These are phyloP conservation scores for Rosa multiflora DNA, from an alignment of 306 rosid species.

Conservation along the genomic window DNA sequence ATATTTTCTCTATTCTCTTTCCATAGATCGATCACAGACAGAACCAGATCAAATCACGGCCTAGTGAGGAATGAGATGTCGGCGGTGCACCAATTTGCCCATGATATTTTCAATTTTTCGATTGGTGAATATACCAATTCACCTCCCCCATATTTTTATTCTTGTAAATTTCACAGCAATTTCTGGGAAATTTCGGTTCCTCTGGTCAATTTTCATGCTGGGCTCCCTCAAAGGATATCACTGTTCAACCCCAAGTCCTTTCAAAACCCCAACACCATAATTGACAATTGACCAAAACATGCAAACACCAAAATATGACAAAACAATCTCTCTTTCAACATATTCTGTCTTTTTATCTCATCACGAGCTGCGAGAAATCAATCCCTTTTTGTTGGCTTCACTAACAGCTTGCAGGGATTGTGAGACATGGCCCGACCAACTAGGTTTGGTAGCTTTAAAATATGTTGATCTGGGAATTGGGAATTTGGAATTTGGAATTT, in stretches of 20 bases:
- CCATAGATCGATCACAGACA: no score
- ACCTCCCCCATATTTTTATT: no score
- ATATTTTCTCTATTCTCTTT: no score
- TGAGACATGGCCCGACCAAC: slow-evolving; percentile 44
- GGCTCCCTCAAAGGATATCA: slow-evolving; percentile 25
- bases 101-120: no score
- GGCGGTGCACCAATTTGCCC: no score
- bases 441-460: not conserved
- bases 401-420: slow-evolving; percentile 38
- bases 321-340: slow-evolving; percentile 12
- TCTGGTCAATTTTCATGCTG: no score
- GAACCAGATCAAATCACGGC: no score
- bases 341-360: slow-evolving; percentile 28
- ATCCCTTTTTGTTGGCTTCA: slow-evolving; percentile 11
- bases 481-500: slow-evolving; percentile 28
- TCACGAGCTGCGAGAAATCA: slow-evolving; percentile 73
- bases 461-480: not conserved
- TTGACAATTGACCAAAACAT: slow-evolving; percentile 38
- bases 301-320: slow-evolving; percentile 30
- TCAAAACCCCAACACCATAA: slow-evolving; percentile 25
- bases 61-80: no score
- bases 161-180: no score
- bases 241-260: slow-evolving; percentile 27
- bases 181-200: no score
- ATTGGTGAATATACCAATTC: no score